Evolutionary conservation across 106 monocot species (phyloP), one percentile per base, ranked within the genome.

Genomic region (Agapanthus africanus): DNA sequence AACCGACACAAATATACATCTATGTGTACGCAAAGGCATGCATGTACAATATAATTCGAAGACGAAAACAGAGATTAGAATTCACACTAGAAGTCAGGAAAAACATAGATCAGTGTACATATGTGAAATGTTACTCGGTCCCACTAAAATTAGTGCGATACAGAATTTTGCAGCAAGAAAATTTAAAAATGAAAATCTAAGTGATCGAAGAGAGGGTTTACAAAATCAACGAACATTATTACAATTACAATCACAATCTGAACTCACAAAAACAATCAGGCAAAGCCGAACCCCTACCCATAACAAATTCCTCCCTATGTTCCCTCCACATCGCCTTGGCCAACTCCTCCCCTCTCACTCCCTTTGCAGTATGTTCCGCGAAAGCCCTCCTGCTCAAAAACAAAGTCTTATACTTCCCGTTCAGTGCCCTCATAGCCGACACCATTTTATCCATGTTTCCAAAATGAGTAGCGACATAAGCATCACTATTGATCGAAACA

Each of bases 381-480:
- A 84, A 91, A 46, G 77, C 86, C 73, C 82, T 81, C 54, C 95
- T 81, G 66, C 74, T 95, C 75, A 95, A 84, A 54, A 88, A 74
- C 47, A 97, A 74, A 40, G 95, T 97, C 73, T 72, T 91, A 37
- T 78, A 38, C 65, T 74, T 62, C 37, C 82, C 86, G 21, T 78
- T 76, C 70, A 80, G 26, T 41, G 81, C 74, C 78, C 95, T 91
- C 91, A 88, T 89, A 11, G 84, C 82, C 7, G 84, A 67, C 3
- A 97, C 95, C 86, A 97, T 97, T 78, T 97, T 97, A 61, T 97
- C 91, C 95, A 97, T 91, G 42, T 97, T 97, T 22, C 95, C 95
- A 70, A 97, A 91, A 73, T 80, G 87, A 47, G 91, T 97, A 31
- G 95, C 86, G 2, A 97, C 49, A 38, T 97, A 97, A 2, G 79